A percentile compares a stretch with the other conserved stretches of the same genome.
Evolutionary conservation across 2,329 filamentous ascomycete genomes (phyloP).

Genomic region (Arthrocladium fulminans): DNA sequence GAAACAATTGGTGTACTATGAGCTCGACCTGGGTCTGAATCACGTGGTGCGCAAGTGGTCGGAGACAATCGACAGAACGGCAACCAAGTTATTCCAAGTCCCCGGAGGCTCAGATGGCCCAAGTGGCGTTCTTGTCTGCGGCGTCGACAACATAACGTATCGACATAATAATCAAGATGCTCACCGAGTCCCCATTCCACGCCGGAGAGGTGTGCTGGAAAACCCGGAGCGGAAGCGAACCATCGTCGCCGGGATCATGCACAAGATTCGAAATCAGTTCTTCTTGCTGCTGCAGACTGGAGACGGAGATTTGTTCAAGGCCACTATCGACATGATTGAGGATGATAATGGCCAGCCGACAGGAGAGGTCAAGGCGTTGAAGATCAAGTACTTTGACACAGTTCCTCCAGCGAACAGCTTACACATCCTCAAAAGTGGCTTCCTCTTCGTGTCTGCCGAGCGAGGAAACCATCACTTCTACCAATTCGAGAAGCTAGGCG

Average conservation of each 20-base stretch:
- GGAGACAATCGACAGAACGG: slow-evolving; percentile 81
- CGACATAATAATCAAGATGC: slow-evolving; percentile 91
- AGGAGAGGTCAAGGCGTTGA: slow-evolving; percentile 71
- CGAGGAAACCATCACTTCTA: slow-evolving; percentile 92
- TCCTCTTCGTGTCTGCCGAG: slow-evolving; percentile 85
- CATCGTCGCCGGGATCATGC: slow-evolving; percentile 89
- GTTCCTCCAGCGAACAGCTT: slow-evolving; percentile 80
- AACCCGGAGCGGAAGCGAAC: slow-evolving; percentile 82
- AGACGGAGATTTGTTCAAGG: slow-evolving; percentile 96
- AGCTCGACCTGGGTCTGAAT: slow-evolving; percentile 91
- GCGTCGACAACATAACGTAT: slow-evolving; percentile 90
- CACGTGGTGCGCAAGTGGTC: slow-evolving; percentile 97
- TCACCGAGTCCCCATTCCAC: slow-evolving; percentile 79
- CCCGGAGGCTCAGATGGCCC: slow-evolving; percentile 89
- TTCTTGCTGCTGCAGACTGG: slow-evolving; percentile 96
- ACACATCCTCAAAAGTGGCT: slow-evolving; percentile 90
- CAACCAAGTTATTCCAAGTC: slow-evolving; percentile 87
- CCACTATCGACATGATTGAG: slow-evolving; percentile 83
- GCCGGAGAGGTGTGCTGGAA: slow-evolving; percentile 77
- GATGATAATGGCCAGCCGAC: slow-evolving; percentile 69
- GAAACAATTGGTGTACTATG: slow-evolving; percentile 92
- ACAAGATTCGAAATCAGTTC: slow-evolving; percentile 92
- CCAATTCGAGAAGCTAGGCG: slow-evolving; percentile 92
- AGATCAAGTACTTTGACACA: slow-evolving; percentile 97
- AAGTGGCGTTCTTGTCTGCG: slow-evolving; percentile 89